Evolutionary conservation across 2,329 filamentous ascomycete genomes (phyloP).

Genomic region (Mycosphaerelloides madeirae): DNA sequence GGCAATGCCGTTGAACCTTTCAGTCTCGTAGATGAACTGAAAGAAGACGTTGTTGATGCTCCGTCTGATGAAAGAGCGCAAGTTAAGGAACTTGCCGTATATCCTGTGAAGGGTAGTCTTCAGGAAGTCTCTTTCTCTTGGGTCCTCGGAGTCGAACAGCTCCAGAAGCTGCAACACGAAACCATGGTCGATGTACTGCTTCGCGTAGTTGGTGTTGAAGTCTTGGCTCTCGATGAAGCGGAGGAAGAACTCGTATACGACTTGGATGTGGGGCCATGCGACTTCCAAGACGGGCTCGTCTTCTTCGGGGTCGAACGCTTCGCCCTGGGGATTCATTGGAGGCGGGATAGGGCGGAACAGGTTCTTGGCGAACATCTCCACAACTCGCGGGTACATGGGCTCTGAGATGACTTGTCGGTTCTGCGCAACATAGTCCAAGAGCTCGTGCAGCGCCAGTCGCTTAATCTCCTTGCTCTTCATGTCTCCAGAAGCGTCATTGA

Average conservation of each 20-base stretch:
- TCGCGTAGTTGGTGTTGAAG: constrained; percentile 99
- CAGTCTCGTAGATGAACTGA: constrained; percentile 98
- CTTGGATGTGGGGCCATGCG: constrained; percentile 98
- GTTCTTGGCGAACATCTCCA: constrained; percentile 99
- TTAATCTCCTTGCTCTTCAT: constrained; percentile 99
- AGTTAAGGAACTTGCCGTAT: constrained; percentile 97
- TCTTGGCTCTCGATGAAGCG: constrained; percentile 99
- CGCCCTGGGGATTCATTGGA: constrained; percentile 94
- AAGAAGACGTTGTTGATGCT: constrained; percentile 99
- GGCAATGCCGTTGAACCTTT: constrained; percentile 96
- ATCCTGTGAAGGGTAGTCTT: constrained; percentile 98
- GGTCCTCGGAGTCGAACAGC: constrained; percentile 96
- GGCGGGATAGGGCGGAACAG: constrained; percentile 95
- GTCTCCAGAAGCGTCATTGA: constrained; percentile 94
- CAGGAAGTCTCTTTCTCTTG: constrained; percentile 90
- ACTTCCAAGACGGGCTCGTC: constrained; percentile 97
- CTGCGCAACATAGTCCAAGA: constrained; percentile 97
- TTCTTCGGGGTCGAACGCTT: constrained; percentile 97
- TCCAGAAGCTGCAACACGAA: constrained; percentile 96
- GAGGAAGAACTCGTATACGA: constrained; percentile 98
- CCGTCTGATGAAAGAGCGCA: constrained; percentile 91
- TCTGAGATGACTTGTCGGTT: constrained; percentile 98
- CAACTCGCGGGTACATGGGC: constrained; percentile 96
- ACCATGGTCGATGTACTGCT: constrained; percentile 96
- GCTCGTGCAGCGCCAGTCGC: constrained; percentile 86